phyloP scores from a whole-genome alignment of 495 filamentous ascomycete species.

The Neurospora sp. region DNA sequence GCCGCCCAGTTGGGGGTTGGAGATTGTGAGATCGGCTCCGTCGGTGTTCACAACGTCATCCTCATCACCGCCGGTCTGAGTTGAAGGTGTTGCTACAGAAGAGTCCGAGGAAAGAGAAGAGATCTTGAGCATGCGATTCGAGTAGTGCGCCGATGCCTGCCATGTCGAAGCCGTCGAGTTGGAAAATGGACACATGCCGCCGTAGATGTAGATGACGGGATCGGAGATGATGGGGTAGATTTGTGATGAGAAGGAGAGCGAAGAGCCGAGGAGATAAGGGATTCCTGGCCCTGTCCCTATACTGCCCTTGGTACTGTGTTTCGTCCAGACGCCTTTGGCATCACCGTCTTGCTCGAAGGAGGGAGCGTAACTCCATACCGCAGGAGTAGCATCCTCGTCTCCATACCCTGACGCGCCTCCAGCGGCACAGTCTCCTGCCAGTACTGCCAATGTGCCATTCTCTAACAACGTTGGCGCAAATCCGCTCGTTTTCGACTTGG shows the following conservation, averaged over 20 bases:
- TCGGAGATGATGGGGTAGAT: constrained; percentile 36
- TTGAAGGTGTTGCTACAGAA: constrained; percentile 26
- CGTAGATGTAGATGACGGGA: constrained; percentile 61
- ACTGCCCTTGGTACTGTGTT: constrained; percentile 4
- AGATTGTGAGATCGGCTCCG: constrained; percentile 11
- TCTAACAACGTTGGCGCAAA: constrained; percentile 56
- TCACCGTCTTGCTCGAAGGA: constrained; percentile 1
- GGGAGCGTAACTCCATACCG: constrained; percentile 30
- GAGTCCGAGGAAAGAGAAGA: constrained; percentile 35
- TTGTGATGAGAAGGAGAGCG: constrained; percentile 55
- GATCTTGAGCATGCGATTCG: constrained; percentile 59
- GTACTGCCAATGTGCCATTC: constrained; percentile 56
- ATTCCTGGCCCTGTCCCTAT: constrained; percentile 25
- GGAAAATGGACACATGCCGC: constrained; percentile 72
- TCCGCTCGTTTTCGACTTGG: constrained; percentile 28
- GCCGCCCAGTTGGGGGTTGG: constrained; percentile 12
- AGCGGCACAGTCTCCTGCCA: constrained; percentile 55
- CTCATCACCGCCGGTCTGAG: constrained; percentile 12
- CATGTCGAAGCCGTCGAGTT: constrained; percentile 36
- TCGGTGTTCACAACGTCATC: background rate
- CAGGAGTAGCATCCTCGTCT: constrained; percentile 6
- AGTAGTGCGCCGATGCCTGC: constrained; percentile 61
- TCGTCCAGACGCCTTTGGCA: constrained; percentile 19
- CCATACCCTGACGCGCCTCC: constrained; percentile 12
- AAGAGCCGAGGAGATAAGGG: constrained; percentile 57